Evolutionary conservation across 257 asterid species (phyloP).

Genomic region (Thymus mandschuricus): DNA sequence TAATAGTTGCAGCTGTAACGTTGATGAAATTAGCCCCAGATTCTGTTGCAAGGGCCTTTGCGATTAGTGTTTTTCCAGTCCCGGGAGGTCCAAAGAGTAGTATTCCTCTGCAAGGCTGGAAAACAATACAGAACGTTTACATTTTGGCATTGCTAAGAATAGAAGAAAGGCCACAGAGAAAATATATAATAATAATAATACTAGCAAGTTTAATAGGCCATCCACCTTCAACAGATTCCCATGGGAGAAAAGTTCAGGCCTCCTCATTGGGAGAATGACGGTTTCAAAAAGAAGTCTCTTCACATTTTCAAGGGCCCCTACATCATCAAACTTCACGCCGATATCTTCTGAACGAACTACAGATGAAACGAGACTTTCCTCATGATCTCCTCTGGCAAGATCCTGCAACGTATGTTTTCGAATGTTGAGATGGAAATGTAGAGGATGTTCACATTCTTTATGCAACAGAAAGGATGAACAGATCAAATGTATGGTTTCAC

Average conservation of each 20-base stretch:
- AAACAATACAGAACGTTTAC: background rate
- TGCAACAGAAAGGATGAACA: background rate
- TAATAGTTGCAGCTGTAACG: background rate
- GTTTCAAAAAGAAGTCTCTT: constrained; percentile 62
- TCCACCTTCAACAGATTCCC: constrained; percentile 68
- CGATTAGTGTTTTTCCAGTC: constrained; percentile 94
- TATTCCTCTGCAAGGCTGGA: constrained; percentile 74
- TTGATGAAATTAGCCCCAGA: constrained; percentile 72
- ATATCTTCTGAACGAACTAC: constrained; percentile 72
- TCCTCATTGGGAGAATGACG: constrained; percentile 60
- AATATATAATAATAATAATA: background rate
- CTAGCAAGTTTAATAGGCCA: background rate
- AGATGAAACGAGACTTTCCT: constrained; percentile 47
- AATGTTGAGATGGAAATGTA: background rate
- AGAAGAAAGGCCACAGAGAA: background rate
- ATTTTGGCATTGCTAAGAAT: background rate
- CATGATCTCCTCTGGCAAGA: constrained; percentile 42
- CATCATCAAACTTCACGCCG: constrained; percentile 69
- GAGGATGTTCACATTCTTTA: background rate
- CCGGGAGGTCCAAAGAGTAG: constrained; percentile 99
- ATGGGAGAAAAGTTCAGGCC: constrained; percentile 78
- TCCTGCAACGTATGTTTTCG: constrained; percentile 34
- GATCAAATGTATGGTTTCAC: background rate
- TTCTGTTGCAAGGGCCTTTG: constrained; percentile 95
- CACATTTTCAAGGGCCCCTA: constrained; percentile 79